Evolutionary conservation across 2,329 filamentous ascomycete species (phyloP).

Genomic region (Fusarium sp.): DNA sequence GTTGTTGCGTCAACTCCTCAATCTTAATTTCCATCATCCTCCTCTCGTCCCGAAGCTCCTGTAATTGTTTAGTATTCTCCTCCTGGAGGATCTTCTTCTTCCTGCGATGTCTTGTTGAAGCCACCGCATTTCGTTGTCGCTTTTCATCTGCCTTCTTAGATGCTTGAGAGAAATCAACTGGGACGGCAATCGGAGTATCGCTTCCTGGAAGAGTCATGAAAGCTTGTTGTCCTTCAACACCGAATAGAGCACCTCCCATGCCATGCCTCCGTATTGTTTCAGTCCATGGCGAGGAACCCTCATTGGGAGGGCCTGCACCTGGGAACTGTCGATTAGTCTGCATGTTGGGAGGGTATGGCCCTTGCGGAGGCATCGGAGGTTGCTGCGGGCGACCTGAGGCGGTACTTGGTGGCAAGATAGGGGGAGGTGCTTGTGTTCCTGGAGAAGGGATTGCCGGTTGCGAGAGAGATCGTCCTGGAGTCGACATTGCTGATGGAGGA

Average conservation of each 20-base stretch:
- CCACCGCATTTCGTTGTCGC: conserved; percentile 84
- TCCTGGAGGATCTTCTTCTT: conserved; percentile 86
- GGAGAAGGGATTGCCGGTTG: conserved; percentile 49
- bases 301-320: conserved; percentile 32
- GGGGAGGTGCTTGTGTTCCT: conserved; percentile 40
- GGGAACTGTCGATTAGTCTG: conserved; percentile 39
- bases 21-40: conserved; percentile 70
- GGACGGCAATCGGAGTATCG: conserved; percentile 65
- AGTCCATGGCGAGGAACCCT: conserved; percentile 46
- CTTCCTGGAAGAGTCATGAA: conserved; percentile 54
- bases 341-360: conserved; percentile 36
- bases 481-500: conserved; percentile 37
- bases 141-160: conserved; percentile 89
- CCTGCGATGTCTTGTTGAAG: conserved; percentile 84
- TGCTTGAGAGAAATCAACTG: conserved; percentile 83
- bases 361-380: conserved; percentile 31
- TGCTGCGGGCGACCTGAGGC: conserved; percentile 30
- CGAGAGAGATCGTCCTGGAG: conserved; percentile 50
- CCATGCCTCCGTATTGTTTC: conserved; percentile 49
- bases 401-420: conserved; percentile 37
- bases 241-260: conserved; percentile 42
- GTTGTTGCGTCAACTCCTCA: conserved; percentile 56
- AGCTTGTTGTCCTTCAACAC: conserved; percentile 52
- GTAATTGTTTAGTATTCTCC: conserved; percentile 76
- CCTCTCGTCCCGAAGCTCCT: conserved; percentile 75